Percentiles rank a stretch among this genome's conserved stretches.
Conservation (phyloP, 78 protist genomes). For the Polysphondylium violaceum region DNA sequence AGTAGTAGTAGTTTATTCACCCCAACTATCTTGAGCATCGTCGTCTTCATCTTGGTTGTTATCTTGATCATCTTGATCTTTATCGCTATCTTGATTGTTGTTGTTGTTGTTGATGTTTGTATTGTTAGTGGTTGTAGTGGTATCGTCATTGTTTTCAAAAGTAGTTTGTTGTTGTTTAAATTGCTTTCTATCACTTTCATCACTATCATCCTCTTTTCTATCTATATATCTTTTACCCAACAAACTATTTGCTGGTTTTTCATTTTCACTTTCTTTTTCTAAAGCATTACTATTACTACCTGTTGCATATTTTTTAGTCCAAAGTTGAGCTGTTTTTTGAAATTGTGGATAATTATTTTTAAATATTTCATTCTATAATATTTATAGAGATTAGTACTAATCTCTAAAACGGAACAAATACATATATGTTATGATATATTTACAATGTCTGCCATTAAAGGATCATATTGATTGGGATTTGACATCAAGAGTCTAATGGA, state of each 20-base stretch:
- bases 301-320: conserved; percentile 52
- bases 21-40: conserved; percentile 18
- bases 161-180: not conserved
- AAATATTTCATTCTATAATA: conserved; percentile 46
- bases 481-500: conserved; percentile 70
- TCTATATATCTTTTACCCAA: not conserved
- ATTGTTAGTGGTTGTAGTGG: conserved; percentile 5
- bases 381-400: not conserved
- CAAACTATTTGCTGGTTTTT: not conserved
- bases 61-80: not conserved
- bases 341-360: conserved; percentile 60
- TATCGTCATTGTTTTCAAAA: conserved; percentile 3
- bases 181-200: not conserved
- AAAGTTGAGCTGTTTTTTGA: conserved; percentile 36
- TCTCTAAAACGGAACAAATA: not conserved
- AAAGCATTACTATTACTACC: not conserved
- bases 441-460: conserved; percentile 75
- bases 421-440: not conserved
- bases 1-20: not conserved
- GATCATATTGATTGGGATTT: conserved; percentile 89
- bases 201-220: conserved; percentile 4
- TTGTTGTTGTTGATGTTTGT: not conserved
- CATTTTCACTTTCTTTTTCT: conserved; percentile 12
- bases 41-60: conserved; percentile 2
- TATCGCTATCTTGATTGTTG: conserved; percentile 1